Base-by-base conservation (phyloP, 805 yeast species). In the Pichia scutulata region DNA sequence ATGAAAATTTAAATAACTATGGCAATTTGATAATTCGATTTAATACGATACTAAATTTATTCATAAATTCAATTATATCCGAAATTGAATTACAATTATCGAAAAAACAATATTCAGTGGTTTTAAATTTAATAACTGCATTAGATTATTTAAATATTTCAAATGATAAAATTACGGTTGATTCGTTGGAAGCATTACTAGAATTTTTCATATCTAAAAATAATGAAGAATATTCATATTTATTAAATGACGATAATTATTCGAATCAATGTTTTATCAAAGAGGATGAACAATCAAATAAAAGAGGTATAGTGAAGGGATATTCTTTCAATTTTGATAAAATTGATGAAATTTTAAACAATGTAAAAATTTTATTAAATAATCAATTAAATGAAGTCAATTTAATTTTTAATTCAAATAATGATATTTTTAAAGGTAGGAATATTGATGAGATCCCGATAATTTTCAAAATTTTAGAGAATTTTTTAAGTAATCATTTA, bases 11-110 rank as follows among this genome's bases (percentile, higher is more conserved):
- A 22, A 43, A 48, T 6, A 50, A 54, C n/a, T 68, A 59, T 45
- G 49, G 59, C 16, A 65, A 55, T 40, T 59, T 67, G 61, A 41
- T 57, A 1, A 58, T 69, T 4, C 55, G 78, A 52, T 65, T 84
- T 44, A 74, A 73, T 37, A 72, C 84, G 3, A 70, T 82, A 13
- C 63, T 80, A 39, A 92, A 84, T 58, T 70, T 86, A 19, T 86
- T 88, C 60, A 83, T 84, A 40, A 84, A 77, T 60, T 86, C 93
- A 0, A 73, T 85, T 8, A 62, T 87, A 16, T 66, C 80, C 43
- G 95, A 88, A 60, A 72, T 86, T 52, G 90, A 85, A 47, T 65
- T 73, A 28, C 82, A 76, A 53, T 74, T 75, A 52, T 78, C 75
- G 42, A 60, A 71, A 2, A 66, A 71, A 42, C 78, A 81, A 39